Base-by-base conservation (phyloP, 805 yeast species). In the Starmerella geochares region DNA sequence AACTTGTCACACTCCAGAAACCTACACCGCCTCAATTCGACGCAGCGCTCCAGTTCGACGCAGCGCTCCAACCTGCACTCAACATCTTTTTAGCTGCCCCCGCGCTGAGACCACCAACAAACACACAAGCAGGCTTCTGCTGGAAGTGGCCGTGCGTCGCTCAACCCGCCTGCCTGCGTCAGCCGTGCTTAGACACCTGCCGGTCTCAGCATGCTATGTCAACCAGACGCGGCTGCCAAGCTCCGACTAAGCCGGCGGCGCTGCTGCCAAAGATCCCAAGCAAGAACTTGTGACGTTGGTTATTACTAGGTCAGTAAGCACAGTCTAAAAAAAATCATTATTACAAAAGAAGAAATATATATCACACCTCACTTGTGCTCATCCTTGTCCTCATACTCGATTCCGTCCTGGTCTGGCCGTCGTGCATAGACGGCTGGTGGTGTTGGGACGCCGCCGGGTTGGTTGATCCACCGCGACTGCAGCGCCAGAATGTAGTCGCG, bases 401-500 rank as follows among this genome's bases (percentile, higher is more conserved):
- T 59, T 25, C 60, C 49, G 43, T 58, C 60, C 46, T 59, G 61
- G 14, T 54, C 58, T 14, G 59, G 53, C 9, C 61, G 49, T 31
- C 63, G 54, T 7, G 59, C 59, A 39, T 60, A 60, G 20, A 60
- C 63, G 1, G 71, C 68, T 48, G 75, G 65, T 31, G 76, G 74
- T 25, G 72, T 62, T 23, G 76, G 76, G 32, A 70, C 63, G 20
- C 62, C 70, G 50, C 71, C 74, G 20, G 71, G 69, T 54, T 70
- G 70, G 59, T 78, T 81, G 56, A 83, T 73, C 54, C 83, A 68
- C 58, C 81, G 74, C 31, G 80, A 74, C 65, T 83, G 90, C 45
- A 85, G 70, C 2, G 80, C 80, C 56, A 81, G 62, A 29, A 83
- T 79, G 62, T 83, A 83, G 60, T 81, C 86, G 56, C 87, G 75